Base-by-base conservation (phyloP, 192 early-diverging fungal species). In the Allomyces macrogynus region DNA sequence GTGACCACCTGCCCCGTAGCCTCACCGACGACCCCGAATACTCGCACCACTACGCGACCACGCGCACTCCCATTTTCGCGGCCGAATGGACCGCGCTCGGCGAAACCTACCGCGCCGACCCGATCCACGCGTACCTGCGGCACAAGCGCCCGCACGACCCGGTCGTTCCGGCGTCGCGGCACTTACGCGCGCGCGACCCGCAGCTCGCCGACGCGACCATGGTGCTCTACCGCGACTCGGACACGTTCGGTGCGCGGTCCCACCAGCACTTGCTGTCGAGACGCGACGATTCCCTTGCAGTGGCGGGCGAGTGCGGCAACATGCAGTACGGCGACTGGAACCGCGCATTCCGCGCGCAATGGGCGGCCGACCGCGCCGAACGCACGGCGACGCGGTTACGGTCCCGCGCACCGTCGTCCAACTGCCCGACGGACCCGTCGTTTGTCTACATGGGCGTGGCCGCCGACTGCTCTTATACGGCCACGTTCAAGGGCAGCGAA, bases 171-270 rank as follows among this genome's bases (percentile, higher is more conserved):
- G 63, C 61, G 61, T 54, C 69, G 73, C 71, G 63, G 67, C 71
- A 60, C 43, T 63, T 64, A 63, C 74, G 23, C 67, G 74, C 16
- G 26, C 64, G 32, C 32, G 32, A 40, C 3, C 64, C 63, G 44
- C 62, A 61, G n/a, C 63, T 73, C 61, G 71, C 65, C 23, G 23
- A 69, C 23, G 65, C 77, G 2, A 70, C 64, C 18, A 76, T 85
- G 67, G 71, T 85, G 24, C 77, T 84, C 23, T 87, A 81, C 70
- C 78, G 84, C 14, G 78, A 83, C 62, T 81, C 84, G 0, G 84
- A 87, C 64, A 68, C 32, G 32, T 2, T 40, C 32, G 32, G 32
- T 8, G 32, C 32, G 32, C 32, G 32, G 32, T 40, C 32, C 32
- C 32, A 40, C 4, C 32, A 40, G 32, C 32, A 8, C 32, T 8